Percentiles rank a stretch among this genome's conserved stretches.
These are phyloP conservation scores for Picea glauca DNA, from an alignment of 75 land plant species.

Conservation along the genomic window DNA sequence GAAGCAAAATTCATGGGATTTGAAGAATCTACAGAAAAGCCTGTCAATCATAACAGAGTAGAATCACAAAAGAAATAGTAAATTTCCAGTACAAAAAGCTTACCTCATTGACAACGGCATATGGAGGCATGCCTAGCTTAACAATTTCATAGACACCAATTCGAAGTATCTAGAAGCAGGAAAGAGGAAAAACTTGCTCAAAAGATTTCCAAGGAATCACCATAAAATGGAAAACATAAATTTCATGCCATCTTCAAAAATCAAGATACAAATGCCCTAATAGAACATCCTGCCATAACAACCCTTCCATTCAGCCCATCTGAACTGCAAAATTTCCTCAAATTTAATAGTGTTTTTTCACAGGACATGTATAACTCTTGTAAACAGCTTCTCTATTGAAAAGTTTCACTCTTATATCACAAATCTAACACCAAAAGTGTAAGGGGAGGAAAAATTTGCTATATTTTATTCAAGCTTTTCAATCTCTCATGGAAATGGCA, in stretches of 20 bases:
- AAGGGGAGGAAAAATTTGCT: background rate
- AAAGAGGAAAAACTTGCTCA: background rate
- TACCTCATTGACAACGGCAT: conserved; percentile 97
- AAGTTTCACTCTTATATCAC: background rate
- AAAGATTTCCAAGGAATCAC: conserved; percentile 4
- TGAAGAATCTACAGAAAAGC: background rate
- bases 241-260: background rate
- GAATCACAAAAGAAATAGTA: background rate
- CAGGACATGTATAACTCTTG: background rate
- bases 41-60: background rate
- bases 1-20: background rate
- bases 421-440: background rate
- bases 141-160: conserved; percentile 86
- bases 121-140: conserved; percentile 79
- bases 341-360: background rate
- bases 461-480: background rate
- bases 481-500: background rate
- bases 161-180: conserved; percentile 66
- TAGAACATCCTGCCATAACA: conserved; percentile 2
- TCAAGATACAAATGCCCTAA: background rate
- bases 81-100: conserved; percentile 6
- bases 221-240: background rate
- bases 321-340: background rate
- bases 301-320: background rate
- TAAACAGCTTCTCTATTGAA: background rate